These are phyloP conservation scores for Leishmania amazonensis DNA, from an alignment of 208 protist genomes.

Conservation along the genomic window DNA sequence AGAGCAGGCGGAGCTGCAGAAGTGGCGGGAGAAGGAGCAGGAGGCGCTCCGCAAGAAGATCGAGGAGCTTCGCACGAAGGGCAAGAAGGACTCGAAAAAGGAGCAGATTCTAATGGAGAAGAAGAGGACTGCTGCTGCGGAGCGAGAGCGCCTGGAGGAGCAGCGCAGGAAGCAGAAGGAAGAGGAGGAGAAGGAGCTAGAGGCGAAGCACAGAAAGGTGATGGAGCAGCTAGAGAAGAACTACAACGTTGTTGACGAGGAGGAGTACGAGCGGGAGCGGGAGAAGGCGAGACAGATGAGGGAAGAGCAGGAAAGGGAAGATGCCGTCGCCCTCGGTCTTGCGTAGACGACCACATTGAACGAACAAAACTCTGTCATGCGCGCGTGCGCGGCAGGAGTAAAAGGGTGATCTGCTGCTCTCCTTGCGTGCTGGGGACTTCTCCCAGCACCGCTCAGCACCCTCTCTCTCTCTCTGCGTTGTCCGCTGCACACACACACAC, in stretches of 20 bases:
- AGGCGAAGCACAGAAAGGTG: conserved; percentile 50
- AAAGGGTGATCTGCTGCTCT: neutral
- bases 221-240: conserved; percentile 60
- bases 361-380: neutral
- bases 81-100: conserved; percentile 27
- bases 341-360: conserved; percentile 13
- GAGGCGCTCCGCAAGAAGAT: conserved; percentile 25
- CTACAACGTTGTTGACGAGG: conserved; percentile 58
- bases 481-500: neutral
- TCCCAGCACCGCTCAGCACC: neutral
- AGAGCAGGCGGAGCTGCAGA: conserved; percentile 31
- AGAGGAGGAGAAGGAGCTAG: conserved; percentile 43
- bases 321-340: conserved; percentile 18
- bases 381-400: neutral
- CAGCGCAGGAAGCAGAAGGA: conserved; percentile 50
- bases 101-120: conserved; percentile 39
- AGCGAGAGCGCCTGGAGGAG: conserved; percentile 42
- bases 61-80: conserved; percentile 15
- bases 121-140: conserved; percentile 34
- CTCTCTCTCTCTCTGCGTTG: neutral
- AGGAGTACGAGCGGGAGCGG: conserved; percentile 39
- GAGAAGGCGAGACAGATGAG: conserved; percentile 38
- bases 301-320: conserved; percentile 41
- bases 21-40: conserved; percentile 37
- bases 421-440: neutral